Evolutionary conservation across 257 asterid species (phyloP).

Genomic region (Oldenlandia corymbosa): DNA sequence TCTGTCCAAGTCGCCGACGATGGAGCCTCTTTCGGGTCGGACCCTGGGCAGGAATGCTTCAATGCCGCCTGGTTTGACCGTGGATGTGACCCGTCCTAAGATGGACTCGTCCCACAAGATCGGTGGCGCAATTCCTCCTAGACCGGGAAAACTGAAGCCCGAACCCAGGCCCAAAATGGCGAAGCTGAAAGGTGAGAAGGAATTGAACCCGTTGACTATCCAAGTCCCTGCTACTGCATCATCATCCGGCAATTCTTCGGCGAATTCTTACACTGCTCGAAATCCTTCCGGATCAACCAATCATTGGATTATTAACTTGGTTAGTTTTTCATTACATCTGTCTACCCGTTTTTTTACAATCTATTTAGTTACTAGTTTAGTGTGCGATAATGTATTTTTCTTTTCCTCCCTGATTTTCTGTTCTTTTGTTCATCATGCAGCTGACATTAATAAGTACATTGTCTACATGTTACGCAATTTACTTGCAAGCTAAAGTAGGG

Average conservation of each 20-base stretch:
- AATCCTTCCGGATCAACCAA: constrained; percentile 20
- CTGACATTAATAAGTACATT: constrained; percentile 40
- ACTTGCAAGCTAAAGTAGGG: constrained; percentile 48
- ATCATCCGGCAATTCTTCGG: constrained; percentile 15
- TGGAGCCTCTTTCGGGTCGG: constrained; percentile 29
- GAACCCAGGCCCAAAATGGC: constrained; percentile 36
- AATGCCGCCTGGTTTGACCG: constrained; percentile 35
- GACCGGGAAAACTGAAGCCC: constrained; percentile 27
- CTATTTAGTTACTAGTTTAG: not conserved
- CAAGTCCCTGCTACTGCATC: constrained; percentile 41
- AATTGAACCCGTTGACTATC: constrained; percentile 50
- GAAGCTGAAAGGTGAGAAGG: constrained; percentile 58
- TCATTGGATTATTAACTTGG: constrained; percentile 50
- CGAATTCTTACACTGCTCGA: constrained; percentile 26
- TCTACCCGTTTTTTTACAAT: not conserved
- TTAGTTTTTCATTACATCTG: too few species aligned
- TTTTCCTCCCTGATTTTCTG: constrained; percentile 11
- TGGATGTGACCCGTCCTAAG: constrained; percentile 18
- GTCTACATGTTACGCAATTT: constrained; percentile 39
- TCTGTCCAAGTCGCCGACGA: constrained; percentile 34
- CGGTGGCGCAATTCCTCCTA: constrained; percentile 23
- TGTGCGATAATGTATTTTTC: not conserved
- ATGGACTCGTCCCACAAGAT: constrained; percentile 22
- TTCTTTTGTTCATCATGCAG: constrained; percentile 45
- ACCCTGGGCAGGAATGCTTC: constrained; percentile 41